Evolutionary conservation across 2,329 filamentous ascomycete genomes (phyloP), one percentile per base, ranked within the genome.

Genomic region (Tolypocladium ovalisporum): DNA sequence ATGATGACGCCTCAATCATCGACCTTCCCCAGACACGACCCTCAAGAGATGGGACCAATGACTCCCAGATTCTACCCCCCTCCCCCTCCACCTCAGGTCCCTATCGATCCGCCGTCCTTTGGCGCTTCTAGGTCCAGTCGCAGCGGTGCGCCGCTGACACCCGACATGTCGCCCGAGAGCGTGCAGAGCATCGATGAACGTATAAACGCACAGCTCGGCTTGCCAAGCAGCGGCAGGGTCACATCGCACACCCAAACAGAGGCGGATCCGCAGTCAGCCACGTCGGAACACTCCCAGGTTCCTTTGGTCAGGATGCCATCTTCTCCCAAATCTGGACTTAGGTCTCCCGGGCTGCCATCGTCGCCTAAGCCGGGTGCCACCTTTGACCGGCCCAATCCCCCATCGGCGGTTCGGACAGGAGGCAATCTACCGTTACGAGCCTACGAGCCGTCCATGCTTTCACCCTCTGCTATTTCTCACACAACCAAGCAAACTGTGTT

Each of bases 401-500:
- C 79, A 1, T 77, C 80, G 12, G 81, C 81, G 0, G 75, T 84
- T 36, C 79, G 81, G 55, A 78, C 79, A 3, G 80, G 79, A 47
- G 81, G 83, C 42, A 68, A 77, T 1, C 73, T 87, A 42, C 84
- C 84, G 0, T 73, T 86, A 55, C 80, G 83, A 59, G 82, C 83
- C 8, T 86, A 85, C 62, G 82, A 86, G 66, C 77, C 80, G n/a
- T 67, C 79, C 1, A 60, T 82, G 52, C 70, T 70, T 54, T 83
- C 81, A 34, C 81, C 82, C 2, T 74, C 72, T 5, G 74, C 76
- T 7, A 70, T 72, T 37, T 61, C 68, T 8, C 73, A 76, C 55
- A 78, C 74, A 4, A 83, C 82, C 34, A 86, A 85, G 73, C 83
- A 86, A 68, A 87, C 84, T 0, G 80, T 85, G 1, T 82, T 87